These are phyloP conservation scores for Alternaria ethzedia DNA, from an alignment of 2,329 filamentous ascomycete genomes.

Conservation along the genomic window DNA sequence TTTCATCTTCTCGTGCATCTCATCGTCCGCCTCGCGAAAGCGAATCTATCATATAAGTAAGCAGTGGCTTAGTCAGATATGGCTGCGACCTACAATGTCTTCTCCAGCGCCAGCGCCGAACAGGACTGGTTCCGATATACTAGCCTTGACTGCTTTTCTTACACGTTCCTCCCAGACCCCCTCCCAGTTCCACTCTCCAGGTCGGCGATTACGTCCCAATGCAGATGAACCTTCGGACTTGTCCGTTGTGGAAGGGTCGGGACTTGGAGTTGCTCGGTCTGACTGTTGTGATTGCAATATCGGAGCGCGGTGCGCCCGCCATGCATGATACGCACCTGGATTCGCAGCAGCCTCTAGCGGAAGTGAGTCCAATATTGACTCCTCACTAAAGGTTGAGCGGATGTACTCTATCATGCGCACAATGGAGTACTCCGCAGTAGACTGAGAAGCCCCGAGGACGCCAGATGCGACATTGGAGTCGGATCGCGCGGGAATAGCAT, in stretches of 20 bases:
- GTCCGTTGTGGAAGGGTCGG: constrained; percentile 25
- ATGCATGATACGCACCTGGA: constrained; percentile 91
- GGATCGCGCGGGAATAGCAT: constrained; percentile 25
- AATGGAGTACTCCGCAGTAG: constrained; percentile 32
- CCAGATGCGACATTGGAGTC: constrained; percentile 13
- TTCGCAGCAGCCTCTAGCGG: constrained; percentile 86
- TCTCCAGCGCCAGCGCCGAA: constrained; percentile 72
- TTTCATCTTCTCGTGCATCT: constrained; percentile 42
- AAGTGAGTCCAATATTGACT: constrained; percentile 76
- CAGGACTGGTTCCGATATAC: constrained; percentile 78
- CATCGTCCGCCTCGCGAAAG: constrained; percentile 45
- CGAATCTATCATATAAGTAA: constrained; percentile 42
- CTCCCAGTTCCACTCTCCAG: constrained; percentile 96
- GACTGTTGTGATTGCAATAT: constrained; percentile 31
- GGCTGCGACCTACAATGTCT: constrained; percentile 66
- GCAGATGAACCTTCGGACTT: constrained; percentile 25
- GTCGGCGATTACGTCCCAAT: constrained; percentile 62
- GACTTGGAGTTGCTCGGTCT: constrained; percentile 30
- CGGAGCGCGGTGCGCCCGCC: constrained; percentile 72
- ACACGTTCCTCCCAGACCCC: constrained; percentile 95
- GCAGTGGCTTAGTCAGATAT: neutral
- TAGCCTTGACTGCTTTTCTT: constrained; percentile 76
- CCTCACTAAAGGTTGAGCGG: constrained; percentile 79
- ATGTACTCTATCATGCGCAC: constrained; percentile 78
- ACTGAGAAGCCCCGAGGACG: constrained; percentile 1